Evolutionary conservation across 768 basidiomycete species (phyloP), one percentile per base, ranked within the genome.

Genomic region (Lactifluus pinguis): DNA sequence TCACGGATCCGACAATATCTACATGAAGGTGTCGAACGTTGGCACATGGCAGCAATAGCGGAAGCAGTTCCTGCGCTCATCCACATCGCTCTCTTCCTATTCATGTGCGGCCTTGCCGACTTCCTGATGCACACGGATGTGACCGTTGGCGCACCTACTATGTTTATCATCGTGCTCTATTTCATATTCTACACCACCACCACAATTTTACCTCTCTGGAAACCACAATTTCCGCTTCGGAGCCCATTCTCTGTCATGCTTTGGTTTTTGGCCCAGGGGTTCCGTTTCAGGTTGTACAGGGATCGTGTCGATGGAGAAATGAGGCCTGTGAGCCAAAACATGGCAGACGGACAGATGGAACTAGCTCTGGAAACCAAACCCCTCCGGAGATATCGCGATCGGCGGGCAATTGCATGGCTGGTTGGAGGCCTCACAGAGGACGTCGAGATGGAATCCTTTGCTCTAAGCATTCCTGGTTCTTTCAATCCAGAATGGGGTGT

Each of bases 31-130:
- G 63, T 79, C 30, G 69, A 72, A 25, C 66, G 63, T 47, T 81
- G 78, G 68, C 66, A 69, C 10, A 74, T 81, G 70, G 66, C 72
- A 14, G 67, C 70, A 3, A 67, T 81, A 9, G 76, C 80, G 6
- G 74, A 76, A 49, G 63, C 71, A 8, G 76, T 81, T n/a, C 80
- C 80, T 4, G 70, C 75, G 15, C 73, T 81, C 8, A 72, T 83
- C 21, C 80, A 82, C 62, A 68, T 77, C 15, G 77, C 80, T 1
- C 71, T 80, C 21, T 72, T 79, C 21, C 70, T 81, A 2, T 81
- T 81, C 68, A 75, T 83, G 66, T 71, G 76, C 41, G 77, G 79
- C 29, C 72, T 83, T 30, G 68, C 78, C 45, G 72, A 74, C 25
- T 79, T 81, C 65, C 70, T 81, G 19, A 68, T 69, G 56, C 68